A percentile compares a stretch with the other conserved stretches of the same genome.
Evolutionary conservation across 2,329 filamentous ascomycete species (phyloP).

Genomic region (Fusarium graminum): DNA sequence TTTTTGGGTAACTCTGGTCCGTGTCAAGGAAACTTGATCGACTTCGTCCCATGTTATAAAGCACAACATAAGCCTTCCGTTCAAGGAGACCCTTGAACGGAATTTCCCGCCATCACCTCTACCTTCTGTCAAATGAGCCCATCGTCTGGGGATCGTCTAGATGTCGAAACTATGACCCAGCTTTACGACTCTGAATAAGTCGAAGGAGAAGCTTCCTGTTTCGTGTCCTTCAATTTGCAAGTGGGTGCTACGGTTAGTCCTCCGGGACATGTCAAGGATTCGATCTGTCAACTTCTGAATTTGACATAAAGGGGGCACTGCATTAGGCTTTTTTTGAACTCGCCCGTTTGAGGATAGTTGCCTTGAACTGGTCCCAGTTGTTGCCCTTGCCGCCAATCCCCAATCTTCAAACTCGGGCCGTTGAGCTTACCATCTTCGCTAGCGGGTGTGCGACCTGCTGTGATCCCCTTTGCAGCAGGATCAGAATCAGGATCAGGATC

Average conservation of each 20-base stretch:
- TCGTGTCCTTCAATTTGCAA: constrained; percentile 30
- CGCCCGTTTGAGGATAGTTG: constrained; percentile 36
- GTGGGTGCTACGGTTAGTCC: constrained; percentile 28
- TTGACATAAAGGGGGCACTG: constrained; percentile 25
- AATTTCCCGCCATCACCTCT: constrained; percentile 36
- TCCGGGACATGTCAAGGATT: constrained; percentile 26
- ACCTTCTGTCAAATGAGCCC: constrained; percentile 37
- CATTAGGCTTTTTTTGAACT: constrained; percentile 29
- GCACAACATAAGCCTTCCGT: constrained; percentile 36
- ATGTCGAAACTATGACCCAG: constrained; percentile 45
- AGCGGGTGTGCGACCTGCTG: constrained; percentile 33
- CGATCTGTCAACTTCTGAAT: constrained; percentile 22
- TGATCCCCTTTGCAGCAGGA: constrained; percentile 42
- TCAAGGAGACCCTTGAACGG: constrained; percentile 36
- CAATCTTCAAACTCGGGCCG: constrained; percentile 39
- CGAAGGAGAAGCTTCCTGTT: constrained; percentile 25
- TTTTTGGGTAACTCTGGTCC: constrained; percentile 45
- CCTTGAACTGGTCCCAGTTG: constrained; percentile 28
- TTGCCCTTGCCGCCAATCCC: constrained; percentile 22
- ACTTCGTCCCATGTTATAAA: constrained; percentile 45
- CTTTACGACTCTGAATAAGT: constrained; percentile 39
- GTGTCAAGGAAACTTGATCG: constrained; percentile 45
- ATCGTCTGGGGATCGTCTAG: constrained; percentile 42
- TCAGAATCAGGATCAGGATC: constrained; percentile 25
- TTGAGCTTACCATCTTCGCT: constrained; percentile 28